phyloP scores from a whole-genome alignment of 2,329 filamentous ascomycete species.

The Fusarium chuoi region DNA sequence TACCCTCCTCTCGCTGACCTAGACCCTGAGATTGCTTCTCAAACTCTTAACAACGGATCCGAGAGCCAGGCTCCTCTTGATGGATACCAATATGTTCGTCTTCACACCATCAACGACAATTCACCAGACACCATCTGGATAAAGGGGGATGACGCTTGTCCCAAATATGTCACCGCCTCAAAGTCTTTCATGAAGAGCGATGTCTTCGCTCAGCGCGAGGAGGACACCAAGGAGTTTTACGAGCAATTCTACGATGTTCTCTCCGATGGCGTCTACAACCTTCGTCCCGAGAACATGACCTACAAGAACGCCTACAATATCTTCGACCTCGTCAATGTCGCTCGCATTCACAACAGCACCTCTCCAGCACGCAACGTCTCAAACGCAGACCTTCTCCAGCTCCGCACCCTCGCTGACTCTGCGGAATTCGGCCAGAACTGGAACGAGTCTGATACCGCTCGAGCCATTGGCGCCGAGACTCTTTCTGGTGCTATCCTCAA shows the following conservation, averaged over 20 bases:
- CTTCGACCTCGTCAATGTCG: conserved; percentile 51
- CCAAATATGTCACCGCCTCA: conserved; percentile 41
- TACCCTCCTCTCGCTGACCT: conserved; percentile 48
- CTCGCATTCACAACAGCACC: conserved; percentile 48
- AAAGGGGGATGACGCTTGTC: conserved; percentile 51
- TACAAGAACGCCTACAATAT: conserved; percentile 51
- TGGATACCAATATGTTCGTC: conserved; percentile 50
- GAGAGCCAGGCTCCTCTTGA: conserved; percentile 44
- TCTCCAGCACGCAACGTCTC: conserved; percentile 47
- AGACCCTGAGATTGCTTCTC: conserved; percentile 40
- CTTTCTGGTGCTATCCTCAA: conserved; percentile 46
- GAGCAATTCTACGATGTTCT: conserved; percentile 45
- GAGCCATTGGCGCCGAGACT: conserved; percentile 47
- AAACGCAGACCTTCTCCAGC: conserved; percentile 47
- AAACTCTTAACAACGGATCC: conserved; percentile 48
- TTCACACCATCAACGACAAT: conserved; percentile 46
- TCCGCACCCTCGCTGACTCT: conserved; percentile 49
- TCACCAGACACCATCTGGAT: conserved; percentile 52
- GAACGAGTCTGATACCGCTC: conserved; percentile 44
- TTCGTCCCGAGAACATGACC: conserved; percentile 46
- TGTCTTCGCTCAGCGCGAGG: conserved; percentile 38
- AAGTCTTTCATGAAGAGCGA: conserved; percentile 45
- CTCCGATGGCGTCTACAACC: conserved; percentile 46
- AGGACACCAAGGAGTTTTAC: conserved; percentile 47
- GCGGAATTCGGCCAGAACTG: conserved; percentile 48